Conservation (phyloP, 345 rosid species). For the Arabidopsis arenosa region DNA sequence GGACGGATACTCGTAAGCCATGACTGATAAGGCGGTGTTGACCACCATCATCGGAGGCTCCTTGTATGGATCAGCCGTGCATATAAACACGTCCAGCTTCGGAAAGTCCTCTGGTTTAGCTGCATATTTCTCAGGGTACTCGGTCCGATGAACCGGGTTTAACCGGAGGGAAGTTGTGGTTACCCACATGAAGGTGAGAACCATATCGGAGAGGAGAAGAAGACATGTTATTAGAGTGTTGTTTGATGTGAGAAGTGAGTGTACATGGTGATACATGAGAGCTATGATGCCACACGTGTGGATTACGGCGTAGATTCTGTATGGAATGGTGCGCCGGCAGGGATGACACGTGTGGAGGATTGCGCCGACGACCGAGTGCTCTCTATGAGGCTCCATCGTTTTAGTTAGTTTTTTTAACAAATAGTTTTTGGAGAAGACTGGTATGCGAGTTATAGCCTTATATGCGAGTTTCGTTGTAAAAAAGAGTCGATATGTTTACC, state of each 20-base stretch:
- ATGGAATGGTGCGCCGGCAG: conserved; percentile 45
- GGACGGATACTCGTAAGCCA: conserved; percentile 81
- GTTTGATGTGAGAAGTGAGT: conserved; percentile 45
- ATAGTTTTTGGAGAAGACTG: background rate
- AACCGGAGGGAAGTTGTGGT: conserved; percentile 51
- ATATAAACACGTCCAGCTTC: conserved; percentile 67
- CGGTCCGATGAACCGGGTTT: conserved; percentile 49
- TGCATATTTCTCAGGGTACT: conserved; percentile 54
- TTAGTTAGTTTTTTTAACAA: background rate
- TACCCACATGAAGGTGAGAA: conserved; percentile 76
- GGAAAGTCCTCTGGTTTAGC: conserved; percentile 53
- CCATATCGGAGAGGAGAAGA: conserved; percentile 54
- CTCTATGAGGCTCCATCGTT: conserved; percentile 15
- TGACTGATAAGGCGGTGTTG: conserved; percentile 74
- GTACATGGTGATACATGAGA: conserved; percentile 54
- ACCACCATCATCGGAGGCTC: conserved; percentile 79
- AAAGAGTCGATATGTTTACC: too few relatives aligned
- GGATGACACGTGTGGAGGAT: conserved; percentile 53
- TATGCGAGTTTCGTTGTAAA: too few relatives aligned
- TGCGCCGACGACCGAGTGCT: conserved; percentile 40
- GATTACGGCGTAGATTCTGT: conserved; percentile 56
- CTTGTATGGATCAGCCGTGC: conserved; percentile 89
- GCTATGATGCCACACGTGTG: conserved; percentile 60
- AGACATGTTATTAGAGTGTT: conserved; percentile 29
- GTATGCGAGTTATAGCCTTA: too few relatives aligned